Conservation (phyloP, 75 land plant genomes). For the Isoetes taiwanensis region DNA sequence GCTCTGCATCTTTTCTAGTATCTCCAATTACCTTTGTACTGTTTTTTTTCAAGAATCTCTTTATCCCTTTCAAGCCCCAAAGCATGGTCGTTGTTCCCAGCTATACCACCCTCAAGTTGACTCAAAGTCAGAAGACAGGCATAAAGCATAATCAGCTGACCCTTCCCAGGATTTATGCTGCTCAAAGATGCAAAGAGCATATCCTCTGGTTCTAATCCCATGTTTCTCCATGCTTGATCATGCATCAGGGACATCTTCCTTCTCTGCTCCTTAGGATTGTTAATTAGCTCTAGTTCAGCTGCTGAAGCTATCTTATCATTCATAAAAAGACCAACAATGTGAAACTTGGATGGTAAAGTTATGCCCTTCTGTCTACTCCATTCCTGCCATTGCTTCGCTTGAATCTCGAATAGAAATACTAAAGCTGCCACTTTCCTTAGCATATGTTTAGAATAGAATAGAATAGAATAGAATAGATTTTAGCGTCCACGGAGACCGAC, state of each 20-base stretch:
- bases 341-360: slow-evolving; percentile 29
- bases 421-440: slow-evolving; percentile 61
- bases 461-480: too few relatives aligned
- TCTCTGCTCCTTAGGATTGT: slow-evolving; percentile 28
- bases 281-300: slow-evolving; percentile 60
- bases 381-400: slow-evolving; percentile 66
- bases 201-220: slow-evolving; percentile 70
- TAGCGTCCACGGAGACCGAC: too few relatives aligned
- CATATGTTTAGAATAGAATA: slow-evolving; percentile 58
- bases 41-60: too few relatives aligned
- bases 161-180: slow-evolving; percentile 94
- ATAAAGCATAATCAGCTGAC: slow-evolving; percentile 71
- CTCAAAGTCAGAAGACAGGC: too few relatives aligned
- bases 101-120: too few relatives aligned
- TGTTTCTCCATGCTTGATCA: slow-evolving; percentile 46
- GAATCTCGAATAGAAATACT: slow-evolving; percentile 63
- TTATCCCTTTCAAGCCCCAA: too few relatives aligned
- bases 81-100: too few relatives aligned
- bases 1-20: too few relatives aligned
- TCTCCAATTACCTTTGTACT: too few relatives aligned
- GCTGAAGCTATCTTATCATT: slow-evolving; percentile 75
- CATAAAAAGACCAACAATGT: slow-evolving; percentile 68
- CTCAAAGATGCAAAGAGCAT: slow-evolving; percentile 71
- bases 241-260: slow-evolving; percentile 40
- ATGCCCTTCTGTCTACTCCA: slow-evolving; percentile 71